These are phyloP conservation scores for Acacia acuminata DNA, from an alignment of 306 rosid species.

Conservation along the genomic window DNA sequence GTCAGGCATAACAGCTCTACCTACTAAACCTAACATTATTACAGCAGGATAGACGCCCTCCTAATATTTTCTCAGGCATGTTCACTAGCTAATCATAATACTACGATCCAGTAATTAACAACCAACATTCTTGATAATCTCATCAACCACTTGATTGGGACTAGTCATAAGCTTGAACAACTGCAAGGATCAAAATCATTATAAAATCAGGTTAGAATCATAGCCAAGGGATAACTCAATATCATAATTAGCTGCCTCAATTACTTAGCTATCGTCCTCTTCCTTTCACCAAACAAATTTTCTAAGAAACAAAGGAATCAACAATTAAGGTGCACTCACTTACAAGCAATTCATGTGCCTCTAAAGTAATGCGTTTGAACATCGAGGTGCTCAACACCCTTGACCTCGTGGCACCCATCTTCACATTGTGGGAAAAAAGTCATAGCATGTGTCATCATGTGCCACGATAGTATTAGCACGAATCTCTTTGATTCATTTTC, in stretches of 20 bases:
- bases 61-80: neutral
- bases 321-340: neutral
- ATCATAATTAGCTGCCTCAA: neutral
- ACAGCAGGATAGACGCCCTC: neutral
- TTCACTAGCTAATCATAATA: neutral
- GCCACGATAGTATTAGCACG: neutral
- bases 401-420: neutral
- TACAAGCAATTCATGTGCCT: neutral
- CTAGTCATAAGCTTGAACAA: neutral
- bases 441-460: conserved; percentile 2
- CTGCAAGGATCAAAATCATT: neutral
- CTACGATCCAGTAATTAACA: neutral
- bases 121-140: neutral
- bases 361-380: neutral
- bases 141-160: neutral
- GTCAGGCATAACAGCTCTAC: neutral
- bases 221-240: neutral
- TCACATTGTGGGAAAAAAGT: neutral
- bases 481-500: neutral
- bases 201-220: neutral
- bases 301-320: neutral
- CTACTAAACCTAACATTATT: conserved; percentile 19
- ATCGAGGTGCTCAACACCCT: neutral
- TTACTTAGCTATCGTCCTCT: neutral
- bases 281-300: neutral